Evolutionary conservation across 768 basidiomycete species (phyloP).

Genomic region (Gymnopilus dilepis): DNA sequence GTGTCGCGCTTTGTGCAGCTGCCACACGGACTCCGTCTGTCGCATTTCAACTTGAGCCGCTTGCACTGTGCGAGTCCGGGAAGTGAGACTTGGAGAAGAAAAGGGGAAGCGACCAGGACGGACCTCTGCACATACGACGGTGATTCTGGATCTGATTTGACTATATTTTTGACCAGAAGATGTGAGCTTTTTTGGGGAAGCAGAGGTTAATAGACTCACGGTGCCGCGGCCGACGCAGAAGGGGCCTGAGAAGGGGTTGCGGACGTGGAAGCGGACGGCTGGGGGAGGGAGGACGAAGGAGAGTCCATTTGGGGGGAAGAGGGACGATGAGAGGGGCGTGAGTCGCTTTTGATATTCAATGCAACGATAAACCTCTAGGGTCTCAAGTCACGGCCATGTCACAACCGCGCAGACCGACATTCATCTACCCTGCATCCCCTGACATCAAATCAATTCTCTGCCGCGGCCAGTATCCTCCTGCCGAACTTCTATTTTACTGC

Average conservation of each 20-base stretch:
- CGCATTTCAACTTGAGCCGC: constrained; percentile 86
- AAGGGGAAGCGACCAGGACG: constrained; percentile 23
- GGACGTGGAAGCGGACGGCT: neutral
- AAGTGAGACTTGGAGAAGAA: constrained; percentile 1
- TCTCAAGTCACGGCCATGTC: neutral
- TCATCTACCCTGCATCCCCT: constrained; percentile 3
- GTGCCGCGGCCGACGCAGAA: constrained; percentile 22
- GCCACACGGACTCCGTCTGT: constrained; percentile 76
- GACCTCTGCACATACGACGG: constrained; percentile 84
- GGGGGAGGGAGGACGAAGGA: constrained; percentile 8
- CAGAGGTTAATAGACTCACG: constrained; percentile 16
- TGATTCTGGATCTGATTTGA: constrained; percentile 70
- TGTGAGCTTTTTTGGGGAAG: constrained; percentile 14
- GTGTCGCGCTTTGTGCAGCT: constrained; percentile 84
- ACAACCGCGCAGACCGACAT: constrained; percentile 3
- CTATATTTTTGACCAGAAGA: constrained; percentile 45
- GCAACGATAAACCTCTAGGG: constrained; percentile 3
- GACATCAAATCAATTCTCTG: constrained; percentile 5
- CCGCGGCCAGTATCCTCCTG: constrained; percentile 9
- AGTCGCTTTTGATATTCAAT: constrained; percentile 12
- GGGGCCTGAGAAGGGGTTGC: neutral
- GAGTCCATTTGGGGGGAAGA: constrained; percentile 17
- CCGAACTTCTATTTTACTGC: constrained; percentile 8
- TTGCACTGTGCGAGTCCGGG: constrained; percentile 64
- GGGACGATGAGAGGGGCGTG: constrained; percentile 7